Conservation (phyloP, 192 early-diverging fungal species). For the Coemansia sp. region DNA sequence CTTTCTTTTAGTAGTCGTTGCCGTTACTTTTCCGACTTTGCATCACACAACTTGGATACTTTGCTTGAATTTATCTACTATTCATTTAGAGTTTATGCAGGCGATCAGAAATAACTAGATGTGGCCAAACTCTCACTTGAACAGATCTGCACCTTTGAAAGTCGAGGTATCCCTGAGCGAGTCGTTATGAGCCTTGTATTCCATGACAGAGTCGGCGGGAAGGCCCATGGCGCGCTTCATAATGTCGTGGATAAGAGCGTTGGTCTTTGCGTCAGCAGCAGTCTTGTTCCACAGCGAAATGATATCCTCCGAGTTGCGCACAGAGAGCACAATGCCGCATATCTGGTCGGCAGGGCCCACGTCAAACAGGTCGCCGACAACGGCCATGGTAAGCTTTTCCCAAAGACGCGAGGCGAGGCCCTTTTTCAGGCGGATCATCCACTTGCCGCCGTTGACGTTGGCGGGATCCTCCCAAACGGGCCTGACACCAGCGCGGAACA, state of each 20-base stretch:
- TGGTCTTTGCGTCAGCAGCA: constrained; percentile 82
- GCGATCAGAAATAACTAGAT: not conserved
- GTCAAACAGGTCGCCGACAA: constrained; percentile 91
- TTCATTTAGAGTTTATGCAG: not conserved
- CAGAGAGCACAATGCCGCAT: constrained; percentile 92
- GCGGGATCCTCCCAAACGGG: constrained; percentile 96
- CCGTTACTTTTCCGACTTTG: not conserved
- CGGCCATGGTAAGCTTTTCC: constrained; percentile 86
- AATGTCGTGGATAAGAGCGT: constrained; percentile 85
- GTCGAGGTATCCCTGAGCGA: constrained; percentile 86
- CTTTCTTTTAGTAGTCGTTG: not conserved
- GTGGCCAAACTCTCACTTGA: constrained; percentile 45
- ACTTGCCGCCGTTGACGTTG: constrained; percentile 91
- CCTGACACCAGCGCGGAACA: constrained; percentile 90
- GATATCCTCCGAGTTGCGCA: constrained; percentile 92
- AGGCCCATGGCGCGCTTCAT: constrained; percentile 85
- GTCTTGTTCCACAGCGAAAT: constrained; percentile 93
- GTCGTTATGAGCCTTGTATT: constrained; percentile 95
- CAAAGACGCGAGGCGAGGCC: constrained; percentile 90
- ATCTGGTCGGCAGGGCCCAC: constrained; percentile 75
- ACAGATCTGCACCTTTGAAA: constrained; percentile 84
- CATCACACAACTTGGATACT: not conserved
- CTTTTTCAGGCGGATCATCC: constrained; percentile 94
- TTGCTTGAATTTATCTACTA: not conserved
- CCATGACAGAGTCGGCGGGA: constrained; percentile 87